These are phyloP conservation scores for Paspalum notatum DNA, from an alignment of 176 grass and related monocot species.

Conservation along the genomic window DNA sequence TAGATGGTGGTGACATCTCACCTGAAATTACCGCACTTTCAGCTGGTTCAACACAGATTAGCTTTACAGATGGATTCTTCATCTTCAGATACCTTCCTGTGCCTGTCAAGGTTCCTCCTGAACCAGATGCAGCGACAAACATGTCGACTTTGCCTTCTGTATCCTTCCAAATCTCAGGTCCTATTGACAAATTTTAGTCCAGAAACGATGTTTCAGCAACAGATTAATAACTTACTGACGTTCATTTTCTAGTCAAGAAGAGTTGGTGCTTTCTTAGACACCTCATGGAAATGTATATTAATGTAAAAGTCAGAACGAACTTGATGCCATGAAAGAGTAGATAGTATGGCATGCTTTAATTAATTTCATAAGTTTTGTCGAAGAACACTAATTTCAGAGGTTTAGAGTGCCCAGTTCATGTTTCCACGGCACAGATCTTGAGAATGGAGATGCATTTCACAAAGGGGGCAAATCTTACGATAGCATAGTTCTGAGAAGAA, in stretches of 20 bases:
- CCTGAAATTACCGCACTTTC: constrained; percentile 91
- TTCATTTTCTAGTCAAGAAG: background rate
- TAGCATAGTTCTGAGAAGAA: background rate
- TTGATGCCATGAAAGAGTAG: background rate
- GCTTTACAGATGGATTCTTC: constrained; percentile 68
- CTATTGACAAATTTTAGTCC: constrained; percentile 39
- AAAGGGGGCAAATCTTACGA: background rate
- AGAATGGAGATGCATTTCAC: constrained; percentile 2
- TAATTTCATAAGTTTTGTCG: background rate
- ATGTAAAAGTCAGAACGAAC: too few species aligned
- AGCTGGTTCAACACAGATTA: constrained; percentile 81
- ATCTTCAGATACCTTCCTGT: constrained; percentile 78
- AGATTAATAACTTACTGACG: background rate
- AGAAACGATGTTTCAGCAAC: background rate
- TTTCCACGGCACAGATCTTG: background rate
- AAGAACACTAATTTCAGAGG: background rate
- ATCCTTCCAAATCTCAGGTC: constrained; percentile 94
- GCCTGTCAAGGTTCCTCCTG: constrained; percentile 87
- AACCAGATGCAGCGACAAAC: constrained; percentile 71
- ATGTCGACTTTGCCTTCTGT: constrained; percentile 86
- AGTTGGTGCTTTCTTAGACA: constrained; percentile 12
- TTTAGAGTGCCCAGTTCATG: background rate
- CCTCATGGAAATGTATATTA: too few species aligned
- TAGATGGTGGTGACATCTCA: background rate
- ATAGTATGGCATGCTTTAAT: background rate